phyloP scores from a whole-genome alignment of 140 eudicot species.

The Flaveria floridana region DNA sequence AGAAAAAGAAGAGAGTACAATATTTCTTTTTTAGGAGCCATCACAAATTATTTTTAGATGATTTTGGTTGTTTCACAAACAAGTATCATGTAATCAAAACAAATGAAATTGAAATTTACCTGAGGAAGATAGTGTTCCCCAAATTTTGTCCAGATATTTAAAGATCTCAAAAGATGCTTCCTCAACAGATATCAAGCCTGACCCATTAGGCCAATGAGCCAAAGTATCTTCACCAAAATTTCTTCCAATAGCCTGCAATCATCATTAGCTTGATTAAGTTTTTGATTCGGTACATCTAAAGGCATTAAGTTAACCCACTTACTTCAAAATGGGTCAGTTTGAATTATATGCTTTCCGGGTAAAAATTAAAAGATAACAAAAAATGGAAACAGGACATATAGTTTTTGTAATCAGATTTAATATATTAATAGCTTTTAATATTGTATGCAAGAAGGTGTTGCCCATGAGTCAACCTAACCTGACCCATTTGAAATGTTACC shows the following conservation, averaged over 20 bases:
- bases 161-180: conserved; percentile 87
- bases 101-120: conserved; percentile 43
- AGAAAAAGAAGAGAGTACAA: background rate
- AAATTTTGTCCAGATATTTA: conserved; percentile 73
- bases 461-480: background rate
- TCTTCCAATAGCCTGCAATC: conserved; percentile 69
- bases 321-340: conserved; percentile 13
- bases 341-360: background rate
- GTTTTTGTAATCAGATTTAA: background rate
- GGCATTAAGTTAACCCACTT: background rate
- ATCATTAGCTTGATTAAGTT: conserved; percentile 14
- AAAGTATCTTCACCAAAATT: conserved; percentile 93
- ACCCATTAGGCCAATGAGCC: conserved; percentile 90
- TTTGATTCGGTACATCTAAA: conserved; percentile 2
- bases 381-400: background rate
- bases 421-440: background rate
- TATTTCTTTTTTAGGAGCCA: background rate
- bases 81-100: background rate
- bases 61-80: background rate
- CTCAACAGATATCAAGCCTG: conserved; percentile 75
- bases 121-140: conserved; percentile 89
- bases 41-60: background rate
- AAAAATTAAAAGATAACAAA: background rate
- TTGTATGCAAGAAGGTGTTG: background rate
- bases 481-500: conserved; percentile 7